Conservation (phyloP, 78 protist genomes). For the Pigoraptor vietnamica region DNA sequence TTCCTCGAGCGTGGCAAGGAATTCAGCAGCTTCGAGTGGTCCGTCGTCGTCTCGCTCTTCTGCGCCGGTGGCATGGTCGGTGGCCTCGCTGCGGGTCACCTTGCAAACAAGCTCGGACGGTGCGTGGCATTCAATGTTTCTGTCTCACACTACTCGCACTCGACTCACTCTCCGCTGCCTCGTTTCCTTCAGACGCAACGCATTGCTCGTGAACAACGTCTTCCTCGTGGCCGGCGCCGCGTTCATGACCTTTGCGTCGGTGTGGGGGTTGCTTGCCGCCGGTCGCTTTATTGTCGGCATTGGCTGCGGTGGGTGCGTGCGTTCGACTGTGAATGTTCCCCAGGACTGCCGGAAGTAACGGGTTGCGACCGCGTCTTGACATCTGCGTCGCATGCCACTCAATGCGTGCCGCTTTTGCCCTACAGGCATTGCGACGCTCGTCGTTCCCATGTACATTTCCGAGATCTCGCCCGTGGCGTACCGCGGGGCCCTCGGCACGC, state of each 20-base stretch:
- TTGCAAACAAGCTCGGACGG: background rate
- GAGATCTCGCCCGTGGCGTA: background rate
- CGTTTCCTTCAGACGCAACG: background rate
- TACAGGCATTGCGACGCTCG: background rate
- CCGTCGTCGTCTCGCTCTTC: background rate
- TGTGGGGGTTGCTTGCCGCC: background rate
- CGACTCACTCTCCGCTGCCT: background rate
- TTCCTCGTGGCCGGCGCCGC: background rate
- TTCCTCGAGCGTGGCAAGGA: background rate
- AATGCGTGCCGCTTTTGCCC: background rate
- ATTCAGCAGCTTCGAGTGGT: background rate
- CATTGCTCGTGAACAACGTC: background rate
- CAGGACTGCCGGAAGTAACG: too few relatives aligned
- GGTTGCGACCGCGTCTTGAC: too few relatives aligned
- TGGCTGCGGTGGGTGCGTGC: background rate
- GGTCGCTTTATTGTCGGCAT: background rate
- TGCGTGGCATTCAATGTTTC: background rate
- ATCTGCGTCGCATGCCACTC: background rate
- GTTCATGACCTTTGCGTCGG: background rate
- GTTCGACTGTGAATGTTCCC: background rate
- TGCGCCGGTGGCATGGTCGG: background rate
- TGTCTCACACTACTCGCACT: background rate
- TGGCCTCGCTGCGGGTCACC: background rate
- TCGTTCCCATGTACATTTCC: background rate
- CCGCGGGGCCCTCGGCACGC: background rate